Conservation (phyloP, 2,329 filamentous ascomycete genomes). For the Alternaria metachromatica region DNA sequence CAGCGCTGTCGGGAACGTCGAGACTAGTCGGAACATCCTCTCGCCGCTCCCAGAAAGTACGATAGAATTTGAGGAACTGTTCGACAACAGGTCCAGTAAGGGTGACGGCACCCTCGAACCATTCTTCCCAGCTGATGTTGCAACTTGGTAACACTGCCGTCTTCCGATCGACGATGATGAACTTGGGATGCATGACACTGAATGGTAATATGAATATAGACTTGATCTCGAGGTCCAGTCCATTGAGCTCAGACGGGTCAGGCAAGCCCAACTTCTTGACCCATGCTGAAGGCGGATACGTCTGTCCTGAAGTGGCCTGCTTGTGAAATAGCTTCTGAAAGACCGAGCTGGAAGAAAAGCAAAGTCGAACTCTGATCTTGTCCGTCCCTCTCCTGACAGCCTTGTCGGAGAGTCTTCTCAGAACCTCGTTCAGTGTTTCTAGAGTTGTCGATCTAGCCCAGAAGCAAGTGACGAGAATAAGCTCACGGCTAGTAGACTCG, state of each 20-base stretch:
- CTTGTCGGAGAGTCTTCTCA: slow-evolving; percentile 65
- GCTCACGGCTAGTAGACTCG: slow-evolving; percentile 64
- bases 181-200: slow-evolving; percentile 89
- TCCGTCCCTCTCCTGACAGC: slow-evolving; percentile 40
- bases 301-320: slow-evolving; percentile 65
- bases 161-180: slow-evolving; percentile 73
- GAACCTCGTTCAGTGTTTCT: slow-evolving; percentile 62
- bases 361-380: slow-evolving; percentile 70
- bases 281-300: slow-evolving; percentile 69
- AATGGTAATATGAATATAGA: slow-evolving; percentile 81
- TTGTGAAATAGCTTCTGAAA: slow-evolving; percentile 79
- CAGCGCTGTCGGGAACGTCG: neutral
- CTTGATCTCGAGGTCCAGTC: slow-evolving; percentile 74
- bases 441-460: slow-evolving; percentile 73
- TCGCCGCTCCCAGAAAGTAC: slow-evolving; percentile 67
- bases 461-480: slow-evolving; percentile 83
- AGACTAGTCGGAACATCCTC: slow-evolving; percentile 16
- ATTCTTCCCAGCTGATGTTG: slow-evolving; percentile 87
- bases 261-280: slow-evolving; percentile 68
- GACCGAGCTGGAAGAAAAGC: slow-evolving; percentile 76
- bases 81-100: slow-evolving; percentile 67
- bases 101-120: slow-evolving; percentile 80
- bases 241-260: slow-evolving; percentile 58
- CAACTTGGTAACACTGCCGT: slow-evolving; percentile 76
- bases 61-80: slow-evolving; percentile 71